Evolutionary conservation across 495 filamentous ascomycete genomes (phyloP).

Genomic region (Lineolata rhizophorae): DNA sequence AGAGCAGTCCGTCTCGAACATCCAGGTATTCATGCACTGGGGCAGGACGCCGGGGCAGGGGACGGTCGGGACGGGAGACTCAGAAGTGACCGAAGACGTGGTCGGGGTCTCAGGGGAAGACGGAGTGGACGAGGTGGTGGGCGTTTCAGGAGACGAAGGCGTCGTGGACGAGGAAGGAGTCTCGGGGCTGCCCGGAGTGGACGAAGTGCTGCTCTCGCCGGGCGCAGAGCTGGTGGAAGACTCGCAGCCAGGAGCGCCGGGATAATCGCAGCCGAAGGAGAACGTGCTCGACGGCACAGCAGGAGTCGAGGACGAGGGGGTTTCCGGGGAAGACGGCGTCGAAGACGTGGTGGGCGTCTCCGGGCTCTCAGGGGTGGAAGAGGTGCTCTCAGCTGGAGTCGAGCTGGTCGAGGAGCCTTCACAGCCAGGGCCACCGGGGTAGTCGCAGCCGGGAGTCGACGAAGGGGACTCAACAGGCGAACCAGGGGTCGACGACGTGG

Average conservation of each 20-base stretch:
- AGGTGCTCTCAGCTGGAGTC: too few species aligned
- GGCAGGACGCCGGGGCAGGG: constrained; percentile 56
- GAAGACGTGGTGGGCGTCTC: background rate
- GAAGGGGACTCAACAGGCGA: too few species aligned
- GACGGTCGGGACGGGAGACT: constrained; percentile 11
- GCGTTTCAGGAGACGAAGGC: background rate
- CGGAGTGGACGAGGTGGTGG: constrained; percentile 3
- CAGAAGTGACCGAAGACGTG: constrained; percentile 8
- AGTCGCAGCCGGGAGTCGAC: too few species aligned
- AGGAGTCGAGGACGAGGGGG: background rate
- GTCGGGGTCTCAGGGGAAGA: constrained; percentile 5
- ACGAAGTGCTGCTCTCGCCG: too few species aligned
- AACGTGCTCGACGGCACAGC: too few species aligned
- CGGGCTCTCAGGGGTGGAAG: background rate
- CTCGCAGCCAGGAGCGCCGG: background rate
- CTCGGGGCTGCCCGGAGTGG: background rate
- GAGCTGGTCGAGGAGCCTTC: too few species aligned
- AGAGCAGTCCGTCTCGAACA: constrained; percentile 48
- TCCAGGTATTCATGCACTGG: constrained; percentile 85
- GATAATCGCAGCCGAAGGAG: too few species aligned
- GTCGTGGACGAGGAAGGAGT: background rate
- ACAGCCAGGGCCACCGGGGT: too few species aligned
- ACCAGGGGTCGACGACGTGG: too few species aligned
- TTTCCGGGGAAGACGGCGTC: background rate
- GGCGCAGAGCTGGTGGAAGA: background rate